Conservation (phyloP, 2,329 filamentous ascomycete species). For the Epichloe glyceriae region DNA sequence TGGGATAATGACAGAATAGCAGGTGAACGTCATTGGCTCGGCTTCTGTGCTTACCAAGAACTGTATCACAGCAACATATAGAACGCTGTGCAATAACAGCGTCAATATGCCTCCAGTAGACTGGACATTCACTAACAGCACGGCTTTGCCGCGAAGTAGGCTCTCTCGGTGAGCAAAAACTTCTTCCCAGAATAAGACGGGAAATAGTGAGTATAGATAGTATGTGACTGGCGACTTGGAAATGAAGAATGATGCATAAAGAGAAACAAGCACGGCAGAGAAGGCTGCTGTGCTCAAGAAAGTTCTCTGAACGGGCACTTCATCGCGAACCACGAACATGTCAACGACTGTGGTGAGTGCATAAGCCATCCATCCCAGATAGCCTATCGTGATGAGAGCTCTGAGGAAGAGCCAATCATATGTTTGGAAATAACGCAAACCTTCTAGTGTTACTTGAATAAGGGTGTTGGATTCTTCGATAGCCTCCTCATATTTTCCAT, state of each 20-base stretch:
- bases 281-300: conserved; percentile 50
- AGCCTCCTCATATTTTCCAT: conserved; percentile 56
- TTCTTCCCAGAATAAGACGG: conserved; percentile 93
- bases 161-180: conserved; percentile 68
- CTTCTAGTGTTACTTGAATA: conserved; percentile 64
- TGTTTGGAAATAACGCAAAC: conserved; percentile 86
- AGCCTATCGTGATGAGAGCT: conserved; percentile 77
- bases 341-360: conserved; percentile 81
- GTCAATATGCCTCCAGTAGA: conserved; percentile 43
- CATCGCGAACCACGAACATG: conserved; percentile 12
- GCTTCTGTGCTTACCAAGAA: conserved; percentile 48
- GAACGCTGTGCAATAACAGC: conserved; percentile 48
- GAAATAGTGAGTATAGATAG: conserved; percentile 86
- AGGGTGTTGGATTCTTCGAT: conserved; percentile 67
- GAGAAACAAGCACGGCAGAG: conserved; percentile 56
- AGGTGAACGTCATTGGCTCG: neutral
- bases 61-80: conserved; percentile 65
- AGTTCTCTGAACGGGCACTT: conserved; percentile 50
- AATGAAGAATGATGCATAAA: conserved; percentile 69
- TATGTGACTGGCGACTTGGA: conserved; percentile 74
- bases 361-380: conserved; percentile 91
- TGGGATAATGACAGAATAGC: neutral
- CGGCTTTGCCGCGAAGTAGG: conserved; percentile 50
- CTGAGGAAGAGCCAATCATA: conserved; percentile 97
- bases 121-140: conserved; percentile 56